Evolutionary conservation across 2,329 filamentous ascomycete species (phyloP), one percentile per base, ranked within the genome.

Genomic region (Penicillium nordicum): DNA sequence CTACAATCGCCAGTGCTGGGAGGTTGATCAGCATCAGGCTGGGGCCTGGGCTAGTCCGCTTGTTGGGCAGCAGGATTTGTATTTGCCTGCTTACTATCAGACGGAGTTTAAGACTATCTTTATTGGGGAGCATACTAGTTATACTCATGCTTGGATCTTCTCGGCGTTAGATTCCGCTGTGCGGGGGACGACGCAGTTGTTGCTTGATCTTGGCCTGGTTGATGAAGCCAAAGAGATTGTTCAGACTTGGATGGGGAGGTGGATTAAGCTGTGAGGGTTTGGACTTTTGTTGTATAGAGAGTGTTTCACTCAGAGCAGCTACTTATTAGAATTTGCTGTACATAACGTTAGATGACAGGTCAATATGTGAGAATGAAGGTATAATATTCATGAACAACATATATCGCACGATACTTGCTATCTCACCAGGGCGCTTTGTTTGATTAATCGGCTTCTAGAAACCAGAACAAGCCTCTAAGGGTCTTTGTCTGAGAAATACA

Each of bases 21-120:
- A 81, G 50, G 69, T 80, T 8, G 84, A 89, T 59, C 80, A 83
- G 57, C 80, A 83, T 57, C 79, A 86, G 68, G 80, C 80, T 1
- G 86, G 83, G 5, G 81, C 82, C 7, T 90, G 86, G 87, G 82
- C 82, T 1, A 70, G 72, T 5, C 86, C 87, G 0, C 72, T 77
- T 0, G 76, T 84, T 0, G 86, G 86, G 0, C 85, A 89, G 73
- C 87, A 90, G 66, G 80, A 87, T 62, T 67, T 89, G 25, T 90
- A 87, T 63, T 75, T 90, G 9, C 87, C 88, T 0, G 84, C 87
- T n/a, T 90, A 88, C 66, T 89, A 87, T 66, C 82, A 85, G 67
- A 89, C 86, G 0, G 84, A 90, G 69, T 80, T 80, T 60, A 83
- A 86, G 46, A 85, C 86, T n/a, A 83, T 89, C 34, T 88, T 89